phyloP scores from a whole-genome alignment of 768 basidiomycete species.

The Gloeopeniophorella convolvens region DNA sequence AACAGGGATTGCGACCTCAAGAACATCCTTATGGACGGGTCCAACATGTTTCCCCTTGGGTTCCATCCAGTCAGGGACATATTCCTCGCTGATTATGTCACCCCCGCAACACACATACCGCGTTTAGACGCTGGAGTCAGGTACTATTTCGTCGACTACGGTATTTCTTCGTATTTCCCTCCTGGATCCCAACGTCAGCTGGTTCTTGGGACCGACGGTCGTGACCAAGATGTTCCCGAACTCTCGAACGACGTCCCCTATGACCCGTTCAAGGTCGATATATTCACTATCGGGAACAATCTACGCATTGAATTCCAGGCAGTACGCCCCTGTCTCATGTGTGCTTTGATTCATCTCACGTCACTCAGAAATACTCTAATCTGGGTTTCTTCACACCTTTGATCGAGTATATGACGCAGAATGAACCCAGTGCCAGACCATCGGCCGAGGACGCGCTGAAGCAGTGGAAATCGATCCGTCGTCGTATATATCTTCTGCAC shows the following conservation, averaged over 20 bases:
- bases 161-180: slow-evolving; percentile 10
- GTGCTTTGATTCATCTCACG: background rate
- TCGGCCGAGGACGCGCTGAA: background rate
- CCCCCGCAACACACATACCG: background rate
- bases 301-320: background rate
- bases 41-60: slow-evolving; percentile 9
- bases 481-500: background rate
- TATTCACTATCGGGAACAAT: slow-evolving; percentile 13
- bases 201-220: background rate
- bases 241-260: slow-evolving; percentile 7
- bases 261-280: slow-evolving; percentile 21
- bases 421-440: background rate
- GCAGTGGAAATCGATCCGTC: slow-evolving; percentile 4
- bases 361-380: slow-evolving; percentile 1
- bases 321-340: too few species aligned
- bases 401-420: slow-evolving; percentile 2
- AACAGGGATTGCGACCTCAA: background rate
- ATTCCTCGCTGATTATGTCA: background rate
- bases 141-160: slow-evolving; percentile 16
- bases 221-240: slow-evolving; percentile 17
- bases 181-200: background rate
- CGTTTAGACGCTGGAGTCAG: slow-evolving; percentile 1
- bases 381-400: background rate
- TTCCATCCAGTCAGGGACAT: slow-evolving; percentile 6
- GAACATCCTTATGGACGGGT: slow-evolving; percentile 14